Evolutionary conservation across 306 rosid genomes (phyloP), one percentile per base, ranked within the genome.

Genomic region (Begonia peltatifolia): DNA sequence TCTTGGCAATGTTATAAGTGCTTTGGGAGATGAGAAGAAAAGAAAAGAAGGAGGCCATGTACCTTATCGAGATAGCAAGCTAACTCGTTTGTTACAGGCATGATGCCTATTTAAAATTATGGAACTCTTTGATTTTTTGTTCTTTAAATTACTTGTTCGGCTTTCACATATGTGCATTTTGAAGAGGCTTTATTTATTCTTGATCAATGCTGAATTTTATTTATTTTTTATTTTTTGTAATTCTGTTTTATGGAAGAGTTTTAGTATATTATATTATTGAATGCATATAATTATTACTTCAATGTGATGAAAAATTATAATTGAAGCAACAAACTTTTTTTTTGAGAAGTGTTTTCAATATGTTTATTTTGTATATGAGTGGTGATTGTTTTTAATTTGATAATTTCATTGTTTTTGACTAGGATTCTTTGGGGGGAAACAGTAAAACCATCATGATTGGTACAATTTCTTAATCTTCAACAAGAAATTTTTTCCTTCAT

Each of bases 401-500:
- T 5, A 30, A 30, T 4, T 30, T 30, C 38, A 30, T 30, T 30
- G 6, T 5, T 30, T 30, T 30, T 30, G 52, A 47, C 16, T 52
- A 92, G 99, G 96, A 92, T 63, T 92, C 96, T 50, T 84, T 92
- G 22, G 96, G 96, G 53, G 99, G 99, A 67, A 92, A 92, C 74
- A 92, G 96, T 76, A 92, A 87, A 74, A 92, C 99, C 0, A 88
- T 92, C 56, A 92, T 92, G 99, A 92, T 92, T 71, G 96, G 99
- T 92, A 83, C 52, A 65, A 10, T 44, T 44, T n/a, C 57, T 47
- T 35, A 35, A 20, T 60, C 13, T 47, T 18, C 52, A 50, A 41
- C 14, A 61, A 55, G 9, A 18, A 59, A 70, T 10, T 18, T 51
- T 59, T 23, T 20, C 13, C 41, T 9, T 57, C 10, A 49, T 30